Evolutionary conservation across 2,329 filamentous ascomycete species (phyloP).

Genomic region (Verticillium isaacii): DNA sequence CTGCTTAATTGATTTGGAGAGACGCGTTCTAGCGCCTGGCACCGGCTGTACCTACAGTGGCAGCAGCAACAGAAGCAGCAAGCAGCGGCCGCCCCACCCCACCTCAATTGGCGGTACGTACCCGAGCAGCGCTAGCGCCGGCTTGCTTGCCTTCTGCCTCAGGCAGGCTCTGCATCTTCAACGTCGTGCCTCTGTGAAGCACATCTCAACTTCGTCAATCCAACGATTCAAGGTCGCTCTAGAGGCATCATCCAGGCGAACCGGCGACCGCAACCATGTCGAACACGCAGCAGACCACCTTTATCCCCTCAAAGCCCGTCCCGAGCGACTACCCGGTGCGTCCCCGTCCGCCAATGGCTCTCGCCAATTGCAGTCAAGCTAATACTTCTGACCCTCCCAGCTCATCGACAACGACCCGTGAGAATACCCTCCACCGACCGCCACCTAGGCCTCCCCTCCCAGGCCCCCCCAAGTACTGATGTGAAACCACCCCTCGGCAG

Average conservation of each 20-base stretch:
- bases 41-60: neutral
- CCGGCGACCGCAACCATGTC: conserved; percentile 11
- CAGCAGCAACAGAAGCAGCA: neutral
- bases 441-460: neutral
- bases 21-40: neutral
- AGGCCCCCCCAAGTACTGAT: neutral
- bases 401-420: conserved; percentile 99
- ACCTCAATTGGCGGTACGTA: neutral
- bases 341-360: conserved; percentile 20
- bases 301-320: conserved; percentile 68
- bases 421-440: conserved; percentile 25
- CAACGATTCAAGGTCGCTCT: neutral
- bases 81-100: too few species aligned
- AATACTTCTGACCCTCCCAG: conserved; percentile 44
- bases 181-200: neutral
- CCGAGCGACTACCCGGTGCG: conserved; percentile 84
- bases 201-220: conserved; percentile 1
- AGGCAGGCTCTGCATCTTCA: conserved; percentile 1
- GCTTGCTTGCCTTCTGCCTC: neutral
- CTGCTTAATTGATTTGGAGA: conserved; percentile 1
- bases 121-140: neutral
- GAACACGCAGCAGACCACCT: conserved; percentile 30
- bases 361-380: conserved; percentile 12
- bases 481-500: conserved; percentile 36
- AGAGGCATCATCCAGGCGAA: conserved; percentile 6